Percentiles rank a stretch among this genome's conserved stretches.
These are phyloP conservation scores for Quercus lobata DNA, from an alignment of 331 rosid species.

Conservation along the genomic window DNA sequence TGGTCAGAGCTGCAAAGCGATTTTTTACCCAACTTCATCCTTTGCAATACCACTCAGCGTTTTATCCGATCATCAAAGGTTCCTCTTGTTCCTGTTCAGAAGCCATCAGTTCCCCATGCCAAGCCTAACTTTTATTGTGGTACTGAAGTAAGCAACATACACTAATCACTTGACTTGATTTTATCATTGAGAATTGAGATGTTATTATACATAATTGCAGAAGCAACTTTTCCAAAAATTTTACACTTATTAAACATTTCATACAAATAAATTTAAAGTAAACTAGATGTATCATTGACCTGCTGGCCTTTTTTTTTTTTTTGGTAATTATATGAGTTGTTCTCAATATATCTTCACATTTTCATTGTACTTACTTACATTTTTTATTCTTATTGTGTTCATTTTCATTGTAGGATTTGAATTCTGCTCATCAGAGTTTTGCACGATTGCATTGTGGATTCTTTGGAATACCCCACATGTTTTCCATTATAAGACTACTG, in stretches of 20 bases:
- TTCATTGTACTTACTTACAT: background rate
- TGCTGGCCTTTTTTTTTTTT: background rate
- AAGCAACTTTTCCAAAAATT: background rate
- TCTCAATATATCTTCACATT: background rate
- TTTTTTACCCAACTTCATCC: slow-evolving; percentile 87
- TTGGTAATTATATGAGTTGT: background rate
- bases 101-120: slow-evolving; percentile 97
- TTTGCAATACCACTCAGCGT: slow-evolving; percentile 95
- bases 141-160: slow-evolving; percentile 63
- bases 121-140: slow-evolving; percentile 94
- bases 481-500: slow-evolving; percentile 71
- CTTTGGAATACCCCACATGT: slow-evolving; percentile 95
- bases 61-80: slow-evolving; percentile 81
- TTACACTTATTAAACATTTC: background rate
- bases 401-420: slow-evolving; percentile 60
- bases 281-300: background rate
- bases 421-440: slow-evolving; percentile 97
- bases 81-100: slow-evolving; percentile 66
- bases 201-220: background rate
- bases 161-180: background rate
- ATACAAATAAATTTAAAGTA: background rate
- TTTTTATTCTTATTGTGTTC: slow-evolving; percentile 3
- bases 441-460: slow-evolving; percentile 94
- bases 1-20: slow-evolving; percentile 99
- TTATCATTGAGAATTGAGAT: background rate